Base-by-base conservation (phyloP, 1,284 basidiomycete genomes). In the Leucoagaricus sp. region DNA sequence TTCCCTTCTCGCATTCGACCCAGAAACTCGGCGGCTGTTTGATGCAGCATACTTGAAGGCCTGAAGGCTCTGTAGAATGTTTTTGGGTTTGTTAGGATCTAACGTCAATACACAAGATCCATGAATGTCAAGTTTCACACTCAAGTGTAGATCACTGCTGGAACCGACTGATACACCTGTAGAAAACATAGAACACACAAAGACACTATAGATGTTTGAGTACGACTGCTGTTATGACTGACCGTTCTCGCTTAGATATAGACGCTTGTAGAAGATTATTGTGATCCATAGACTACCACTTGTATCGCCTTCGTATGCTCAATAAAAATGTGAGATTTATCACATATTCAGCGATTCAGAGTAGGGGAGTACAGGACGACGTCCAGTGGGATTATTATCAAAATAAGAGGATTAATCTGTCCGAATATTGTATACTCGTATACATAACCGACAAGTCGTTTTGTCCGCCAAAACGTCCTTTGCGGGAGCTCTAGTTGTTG, bases 1-100 rank as follows among this genome's bases (percentile, higher is more conserved):
- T 80, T 83, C 57, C 81, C 81, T 2, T 77, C 76, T 26, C 41
- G 49, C 29, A 28, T 26, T 21, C 41, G 42, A 10, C 23, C 13
- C 21, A 56, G 34, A 31, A 23, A n/a, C 17, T 26, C 41, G 12
- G n/a, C n/a, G n/a, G 8, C 36, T 28, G 42, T 46, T 42, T 57
- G 40, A 45, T 47, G 23, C 28, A 19, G 9, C 23, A 12, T 25
- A 25, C 21, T 45, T 45, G 10, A 7, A 33, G 31, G 7, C 13
- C 13, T 33, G 31, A 33, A n/a, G n/a, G n/a, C n/a, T n/a, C n/a
- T n/a, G n/a, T n/a, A n/a, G n/a, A n/a, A n/a, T n/a, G n/a, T n/a
- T n/a, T n/a, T n/a, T n/a, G n/a, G n/a, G n/a, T n/a, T n/a, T n/a
- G n/a, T n/a, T n/a, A n/a, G n/a, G n/a, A n/a, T n/a, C n/a, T n/a